Base-by-base conservation (phyloP, 2,329 filamentous ascomycete species). In the Neodidymelliopsis sp. region DNA sequence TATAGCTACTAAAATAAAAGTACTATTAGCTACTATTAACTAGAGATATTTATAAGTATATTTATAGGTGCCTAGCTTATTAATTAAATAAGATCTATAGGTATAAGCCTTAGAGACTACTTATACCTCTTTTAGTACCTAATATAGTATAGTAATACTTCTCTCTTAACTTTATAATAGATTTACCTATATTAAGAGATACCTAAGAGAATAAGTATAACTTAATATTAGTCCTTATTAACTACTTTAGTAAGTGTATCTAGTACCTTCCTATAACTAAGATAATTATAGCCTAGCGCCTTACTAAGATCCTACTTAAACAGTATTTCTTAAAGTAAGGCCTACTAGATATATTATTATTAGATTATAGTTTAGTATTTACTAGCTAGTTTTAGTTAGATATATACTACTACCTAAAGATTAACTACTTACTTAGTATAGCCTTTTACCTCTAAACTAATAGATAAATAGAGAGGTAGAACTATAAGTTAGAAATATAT, bases 111-210 rank as follows among this genome's bases (percentile, higher is more conserved):
- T n/a, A n/a, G n/a, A n/a, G n/a, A n/a, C n/a, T n/a, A n/a, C n/a
- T n/a, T n/a, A n/a, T n/a, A n/a, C n/a, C n/a, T n/a, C n/a, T n/a
- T 30, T 15, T 18, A 5, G 15, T 33, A 33, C 12, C 15, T 9
- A 33, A 33, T 15, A 33, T 15, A 33, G 29, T 19, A 11, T 43
- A 25, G 28, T 15, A 15, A 24, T 9, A 43, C 31, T 34, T 34
- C 29, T 44, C 30, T 9, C 30, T 44, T 25, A 33, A 44, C 29
- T 44, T 44, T 35, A 35, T 44, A 19, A 44, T 25, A 25, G 27
- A 44, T 27, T 15, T 35, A 16, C 40, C 27, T 27, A 13, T 35
- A 18, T 44, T 18, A 10, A 35, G 35, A 12, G 15, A 35, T 27
- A 12, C 19, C 25, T 10, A 25, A 25, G 15, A 29, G 9, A 44